Base-by-base conservation (phyloP, 2,329 filamentous ascomycete species). In the Zasmidium cellare region DNA sequence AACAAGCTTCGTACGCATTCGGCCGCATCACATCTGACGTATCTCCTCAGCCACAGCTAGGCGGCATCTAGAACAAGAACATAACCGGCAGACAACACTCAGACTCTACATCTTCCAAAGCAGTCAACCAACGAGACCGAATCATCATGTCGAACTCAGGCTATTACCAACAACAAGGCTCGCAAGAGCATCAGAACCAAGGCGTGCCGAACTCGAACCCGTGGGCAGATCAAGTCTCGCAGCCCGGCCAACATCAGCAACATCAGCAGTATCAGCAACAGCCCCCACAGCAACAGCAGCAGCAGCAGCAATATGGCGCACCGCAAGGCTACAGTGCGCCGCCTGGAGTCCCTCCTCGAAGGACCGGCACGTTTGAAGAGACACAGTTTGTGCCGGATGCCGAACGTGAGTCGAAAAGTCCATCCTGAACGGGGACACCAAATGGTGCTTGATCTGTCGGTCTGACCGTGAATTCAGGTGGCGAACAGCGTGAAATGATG, bases 311-410 rank as follows among this genome's bases (percentile, higher is more conserved):
- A 3, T 49, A 49, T 22, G 23, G 47, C 22, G 47, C 45, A 18
- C 22, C 47, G 23, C 22, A 41, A 41, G 35, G 35, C 7, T 64
- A 56, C 28, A 51, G 46, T 20, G 23, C 59, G 6, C 63, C 63
- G 22, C 59, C 61, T 7, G 59, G 59, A 2, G 58, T 53, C 11
- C 62, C 64, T 14, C 64, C 64, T 12, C 53, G 59, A n/a, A 57
- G 65, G 50, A 51, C 59, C 20, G 61, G 51, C 52, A 70, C 67
- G 1, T 72, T 72, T 59, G 46, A 69, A 25, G 76, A 77, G 51
- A 58, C 67, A n/a, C 69, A 61, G 22, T 70, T 76, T 18, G 70
- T 78, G 1, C 76, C 77, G 1, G 70, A 70, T n/a, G 69, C 69
- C 35, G 71, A 76, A 60, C 63, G 68, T 9, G 28, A 31, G 28